A percentile compares a stretch with the other conserved stretches of the same genome.
phyloP scores from a whole-genome alignment of 106 monocot species.

The Triglochin maritima region DNA sequence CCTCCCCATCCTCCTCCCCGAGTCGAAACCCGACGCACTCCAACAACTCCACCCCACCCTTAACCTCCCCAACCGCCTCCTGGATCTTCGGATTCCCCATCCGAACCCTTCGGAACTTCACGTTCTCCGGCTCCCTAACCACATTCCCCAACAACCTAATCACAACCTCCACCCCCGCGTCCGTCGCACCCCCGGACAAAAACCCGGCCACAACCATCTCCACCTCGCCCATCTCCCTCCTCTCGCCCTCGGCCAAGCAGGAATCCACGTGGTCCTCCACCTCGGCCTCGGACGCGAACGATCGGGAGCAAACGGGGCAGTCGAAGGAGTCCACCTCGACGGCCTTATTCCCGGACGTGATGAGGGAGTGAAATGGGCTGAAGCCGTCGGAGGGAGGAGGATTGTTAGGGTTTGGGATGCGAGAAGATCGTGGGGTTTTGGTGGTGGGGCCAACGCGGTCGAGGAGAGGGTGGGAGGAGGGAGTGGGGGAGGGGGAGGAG shows the following conservation, averaged over 20 bases:
- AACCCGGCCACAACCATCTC: conserved; percentile 25
- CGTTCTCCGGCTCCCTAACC: conserved; percentile 47
- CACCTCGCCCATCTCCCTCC: not conserved
- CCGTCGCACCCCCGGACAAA: conserved; percentile 29
- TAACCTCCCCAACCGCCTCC: conserved; percentile 53
- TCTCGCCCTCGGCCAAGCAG: conserved; percentile 20
- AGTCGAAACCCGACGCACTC: conserved; percentile 65
- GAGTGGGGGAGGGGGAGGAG: conserved; percentile 2
- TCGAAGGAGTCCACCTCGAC: conserved; percentile 11
- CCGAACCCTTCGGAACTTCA: conserved; percentile 71
- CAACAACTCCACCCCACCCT: conserved; percentile 66
- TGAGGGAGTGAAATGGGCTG: conserved; percentile 28
- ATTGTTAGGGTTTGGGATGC: conserved; percentile 11
- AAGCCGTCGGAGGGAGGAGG: conserved; percentile 7
- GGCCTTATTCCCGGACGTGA: conserved; percentile 21
- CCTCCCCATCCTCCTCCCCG: conserved; percentile 61
- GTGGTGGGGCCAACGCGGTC: conserved; percentile 6
- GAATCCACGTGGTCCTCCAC: conserved; percentile 48
- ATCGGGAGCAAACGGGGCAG: conserved; percentile 42
- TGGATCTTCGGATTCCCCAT: conserved; percentile 88
- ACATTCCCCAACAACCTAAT: conserved; percentile 57
- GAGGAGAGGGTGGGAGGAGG: conserved; percentile 7
- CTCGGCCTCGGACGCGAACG: conserved; percentile 42
- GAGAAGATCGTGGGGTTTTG: not conserved
- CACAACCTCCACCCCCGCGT: conserved; percentile 41